Percentiles rank a stretch among this genome's conserved stretches.
Evolutionary conservation across 2,329 filamentous ascomycete genomes (phyloP).

Genomic region (Trichoderma guizhouense): DNA sequence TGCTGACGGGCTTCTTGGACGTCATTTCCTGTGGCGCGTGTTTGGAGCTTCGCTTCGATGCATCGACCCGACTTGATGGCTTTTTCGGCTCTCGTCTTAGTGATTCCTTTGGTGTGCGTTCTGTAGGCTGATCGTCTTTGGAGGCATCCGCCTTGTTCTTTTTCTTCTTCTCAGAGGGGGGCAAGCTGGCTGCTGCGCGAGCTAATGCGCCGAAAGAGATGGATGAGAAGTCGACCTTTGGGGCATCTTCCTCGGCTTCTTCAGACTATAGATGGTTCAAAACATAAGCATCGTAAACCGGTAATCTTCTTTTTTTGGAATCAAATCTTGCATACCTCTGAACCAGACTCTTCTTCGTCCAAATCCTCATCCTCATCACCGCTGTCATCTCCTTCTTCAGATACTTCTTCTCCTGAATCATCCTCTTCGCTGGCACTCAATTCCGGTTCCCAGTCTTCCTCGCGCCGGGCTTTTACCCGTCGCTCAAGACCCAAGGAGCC

Average conservation of each 20-base stretch:
- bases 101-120: neutral
- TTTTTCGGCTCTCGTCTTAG: neutral
- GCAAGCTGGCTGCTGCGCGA: slow-evolving; percentile 73
- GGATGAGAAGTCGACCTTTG: slow-evolving; percentile 47
- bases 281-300: neutral
- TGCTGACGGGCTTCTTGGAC: slow-evolving; percentile 78
- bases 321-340: slow-evolving; percentile 26
- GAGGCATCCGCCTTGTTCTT: slow-evolving; percentile 30
- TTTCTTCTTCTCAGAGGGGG: slow-evolving; percentile 28
- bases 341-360: slow-evolving; percentile 22
- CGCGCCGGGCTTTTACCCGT: slow-evolving; percentile 42
- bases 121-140: slow-evolving; percentile 28
- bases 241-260: slow-evolving; percentile 29
- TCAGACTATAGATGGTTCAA: slow-evolving; percentile 22
- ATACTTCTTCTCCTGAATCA: slow-evolving; percentile 28
- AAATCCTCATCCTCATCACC: slow-evolving; percentile 31
- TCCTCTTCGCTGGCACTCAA: slow-evolving; percentile 33
- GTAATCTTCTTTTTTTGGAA: neutral
- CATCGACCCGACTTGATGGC: slow-evolving; percentile 20
- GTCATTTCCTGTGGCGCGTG: slow-evolving; percentile 83
- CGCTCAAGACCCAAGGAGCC: slow-evolving; percentile 37
- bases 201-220: slow-evolving; percentile 90
- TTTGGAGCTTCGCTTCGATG: slow-evolving; percentile 60
- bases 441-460: slow-evolving; percentile 43
- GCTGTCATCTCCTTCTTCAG: slow-evolving; percentile 31